A percentile compares a stretch with the other conserved stretches of the same genome.
phyloP scores from a whole-genome alignment of 257 asterid species.

The Nicotiana otophora region DNA sequence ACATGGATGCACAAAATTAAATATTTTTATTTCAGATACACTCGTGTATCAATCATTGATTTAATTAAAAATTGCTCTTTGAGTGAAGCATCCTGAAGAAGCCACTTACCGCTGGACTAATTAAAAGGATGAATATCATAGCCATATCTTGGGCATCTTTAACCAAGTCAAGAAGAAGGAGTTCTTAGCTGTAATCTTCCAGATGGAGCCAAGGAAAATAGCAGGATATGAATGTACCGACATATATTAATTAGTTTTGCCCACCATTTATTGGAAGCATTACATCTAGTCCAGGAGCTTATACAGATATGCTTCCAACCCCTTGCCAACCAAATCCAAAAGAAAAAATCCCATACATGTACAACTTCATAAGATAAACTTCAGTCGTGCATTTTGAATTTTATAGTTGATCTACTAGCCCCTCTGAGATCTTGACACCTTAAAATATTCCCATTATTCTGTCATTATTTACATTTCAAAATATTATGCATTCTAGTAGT shows the following conservation, averaged over 20 bases:
- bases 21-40: not conserved
- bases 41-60: not conserved
- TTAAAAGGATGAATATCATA: not conserved
- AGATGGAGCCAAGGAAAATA: not conserved
- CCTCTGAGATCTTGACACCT: not conserved
- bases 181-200: conserved; percentile 1
- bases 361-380: conserved; percentile 3
- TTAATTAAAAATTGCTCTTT: not conserved
- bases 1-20: not conserved
- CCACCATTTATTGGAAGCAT: not conserved
- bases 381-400: not conserved
- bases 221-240: not conserved
- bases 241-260: not conserved
- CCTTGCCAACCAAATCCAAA: not conserved
- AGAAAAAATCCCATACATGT: not conserved
- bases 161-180: not conserved
- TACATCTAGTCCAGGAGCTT: not conserved
- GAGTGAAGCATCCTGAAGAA: not conserved
- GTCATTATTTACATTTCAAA: not conserved
- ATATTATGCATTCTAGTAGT: not conserved
- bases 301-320: not conserved
- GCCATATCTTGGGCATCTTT: not conserved
- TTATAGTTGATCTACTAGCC: not conserved
- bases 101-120: not conserved
- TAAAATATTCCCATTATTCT: not conserved